Percentiles rank a stretch among this genome's conserved stretches.
phyloP scores from a whole-genome alignment of 768 basidiomycete species.

The Suillus bovinus region DNA sequence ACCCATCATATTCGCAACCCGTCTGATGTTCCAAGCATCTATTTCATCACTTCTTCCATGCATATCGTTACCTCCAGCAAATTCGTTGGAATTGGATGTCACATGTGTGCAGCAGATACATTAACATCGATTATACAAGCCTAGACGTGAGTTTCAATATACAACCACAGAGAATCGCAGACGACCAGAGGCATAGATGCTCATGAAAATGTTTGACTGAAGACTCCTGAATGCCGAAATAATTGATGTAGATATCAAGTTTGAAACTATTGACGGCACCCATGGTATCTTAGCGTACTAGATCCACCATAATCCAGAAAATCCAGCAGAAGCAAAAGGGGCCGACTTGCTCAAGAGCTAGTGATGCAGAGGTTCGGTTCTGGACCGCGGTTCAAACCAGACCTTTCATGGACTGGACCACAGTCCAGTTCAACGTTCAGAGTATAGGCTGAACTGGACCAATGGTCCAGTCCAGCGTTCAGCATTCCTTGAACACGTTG shows the following conservation, averaged over 20 bases:
- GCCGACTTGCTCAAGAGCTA: background rate
- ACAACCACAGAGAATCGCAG: background rate
- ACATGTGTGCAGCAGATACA: background rate
- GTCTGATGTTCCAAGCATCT: background rate
- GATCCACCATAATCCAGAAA: background rate
- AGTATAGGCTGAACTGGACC: too few relatives aligned
- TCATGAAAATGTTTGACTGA: background rate
- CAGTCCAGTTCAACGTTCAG: too few relatives aligned
- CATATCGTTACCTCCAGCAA: background rate
- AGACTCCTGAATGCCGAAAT: background rate
- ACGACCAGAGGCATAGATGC: background rate
- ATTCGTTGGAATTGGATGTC: background rate
- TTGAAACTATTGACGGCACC: background rate
- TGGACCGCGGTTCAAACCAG: too few relatives aligned
- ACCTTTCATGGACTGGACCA: too few relatives aligned
- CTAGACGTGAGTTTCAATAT: background rate
- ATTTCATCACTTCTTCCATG: background rate
- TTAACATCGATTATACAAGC: too few relatives aligned
- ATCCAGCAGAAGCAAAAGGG: background rate
- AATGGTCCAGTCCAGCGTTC: too few relatives aligned
- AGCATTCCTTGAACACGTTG: too few relatives aligned
- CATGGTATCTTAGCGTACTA: background rate
- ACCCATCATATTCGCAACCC: background rate
- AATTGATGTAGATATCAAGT: background rate
- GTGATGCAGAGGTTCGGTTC: too few relatives aligned